phyloP scores from a whole-genome alignment of 2,329 filamentous ascomycete genomes.

The Tolypocladium sp. region DNA sequence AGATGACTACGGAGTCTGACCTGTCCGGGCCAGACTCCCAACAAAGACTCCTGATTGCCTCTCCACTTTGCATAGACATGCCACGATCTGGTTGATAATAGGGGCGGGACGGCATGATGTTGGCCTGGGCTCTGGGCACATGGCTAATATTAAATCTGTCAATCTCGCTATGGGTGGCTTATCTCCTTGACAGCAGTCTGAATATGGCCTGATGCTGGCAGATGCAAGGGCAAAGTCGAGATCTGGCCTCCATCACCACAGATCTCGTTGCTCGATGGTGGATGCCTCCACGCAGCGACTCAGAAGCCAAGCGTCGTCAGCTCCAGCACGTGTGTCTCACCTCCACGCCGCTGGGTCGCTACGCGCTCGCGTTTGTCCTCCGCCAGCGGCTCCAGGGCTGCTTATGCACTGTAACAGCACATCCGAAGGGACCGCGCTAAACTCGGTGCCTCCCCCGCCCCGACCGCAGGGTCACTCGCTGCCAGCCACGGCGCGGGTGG shows the following conservation, averaged over 20 bases:
- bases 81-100: background rate
- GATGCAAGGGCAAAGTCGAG: background rate
- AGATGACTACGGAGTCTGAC: background rate
- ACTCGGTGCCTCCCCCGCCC: background rate
- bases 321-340: background rate
- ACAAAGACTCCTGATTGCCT: background rate
- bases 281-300: too few relatives aligned
- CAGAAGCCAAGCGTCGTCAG: background rate
- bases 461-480: background rate
- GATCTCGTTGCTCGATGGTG: too few relatives aligned
- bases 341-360: background rate
- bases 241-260: too few relatives aligned
- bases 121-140: background rate
- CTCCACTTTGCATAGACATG: background rate
- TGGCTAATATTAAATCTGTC: background rate
- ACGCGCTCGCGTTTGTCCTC: background rate
- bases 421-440: background rate
- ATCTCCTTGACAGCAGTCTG: background rate
- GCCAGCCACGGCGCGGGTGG: background rate
- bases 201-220: background rate
- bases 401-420: background rate
- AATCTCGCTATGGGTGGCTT: background rate
- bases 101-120: background rate
- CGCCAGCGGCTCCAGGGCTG: background rate
- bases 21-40: background rate